phyloP scores from a whole-genome alignment of 2,329 filamentous ascomycete species.

The Zasmidium citrigriseum region DNA sequence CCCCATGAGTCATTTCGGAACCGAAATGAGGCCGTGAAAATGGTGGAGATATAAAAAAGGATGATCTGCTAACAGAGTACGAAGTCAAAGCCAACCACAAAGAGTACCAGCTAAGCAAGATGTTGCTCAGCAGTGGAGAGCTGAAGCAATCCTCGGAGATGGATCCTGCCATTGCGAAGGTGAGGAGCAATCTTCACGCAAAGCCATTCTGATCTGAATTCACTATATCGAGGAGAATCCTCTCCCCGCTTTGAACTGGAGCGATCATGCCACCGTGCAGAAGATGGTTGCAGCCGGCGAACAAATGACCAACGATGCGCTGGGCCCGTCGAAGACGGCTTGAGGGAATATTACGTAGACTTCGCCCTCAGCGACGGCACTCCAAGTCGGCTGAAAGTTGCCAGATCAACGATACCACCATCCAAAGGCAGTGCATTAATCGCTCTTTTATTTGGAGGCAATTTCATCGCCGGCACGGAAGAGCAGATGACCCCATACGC shows the following conservation, averaged over 20 bases:
- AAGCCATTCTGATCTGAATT: neutral
- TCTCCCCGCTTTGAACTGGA: neutral
- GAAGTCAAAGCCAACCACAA: too few relatives aligned
- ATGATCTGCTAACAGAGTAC: too few relatives aligned
- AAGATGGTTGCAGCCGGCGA: neutral
- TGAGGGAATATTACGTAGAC: neutral
- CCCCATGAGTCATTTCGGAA: neutral
- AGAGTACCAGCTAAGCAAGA: neutral
- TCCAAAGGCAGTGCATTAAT: neutral
- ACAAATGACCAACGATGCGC: neutral
- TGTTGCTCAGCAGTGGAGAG: neutral
- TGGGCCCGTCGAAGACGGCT: neutral
- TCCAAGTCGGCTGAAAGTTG: neutral
- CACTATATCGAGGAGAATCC: neutral
- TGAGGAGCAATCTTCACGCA: neutral
- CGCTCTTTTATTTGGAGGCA: neutral
- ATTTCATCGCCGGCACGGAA: conserved; percentile 20
- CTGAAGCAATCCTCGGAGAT: neutral
- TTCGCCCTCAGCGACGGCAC: neutral
- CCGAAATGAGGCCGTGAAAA: neutral
- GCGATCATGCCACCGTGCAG: neutral
- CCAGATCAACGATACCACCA: neutral
- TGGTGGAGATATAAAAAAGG: neutral
- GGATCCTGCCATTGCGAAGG: neutral
- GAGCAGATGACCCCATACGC: conserved; percentile 28